Percentiles rank a stretch among this genome's conserved stretches.
phyloP scores from a whole-genome alignment of 768 basidiomycete species.

The Galerina marginata region DNA sequence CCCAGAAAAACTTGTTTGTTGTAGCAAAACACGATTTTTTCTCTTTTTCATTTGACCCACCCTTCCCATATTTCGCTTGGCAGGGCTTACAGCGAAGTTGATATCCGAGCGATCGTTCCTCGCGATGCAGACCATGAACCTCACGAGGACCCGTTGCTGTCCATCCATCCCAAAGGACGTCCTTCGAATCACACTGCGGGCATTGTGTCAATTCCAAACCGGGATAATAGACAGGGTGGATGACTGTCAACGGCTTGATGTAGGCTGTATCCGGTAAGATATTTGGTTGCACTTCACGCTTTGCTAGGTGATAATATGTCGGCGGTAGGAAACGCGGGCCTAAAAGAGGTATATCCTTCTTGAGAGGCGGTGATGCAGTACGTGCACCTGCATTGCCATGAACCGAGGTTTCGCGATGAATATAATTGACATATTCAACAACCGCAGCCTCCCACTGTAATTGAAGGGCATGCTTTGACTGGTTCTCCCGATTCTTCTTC shows the following conservation, averaged over 20 bases:
- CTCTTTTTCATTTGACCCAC: not conserved
- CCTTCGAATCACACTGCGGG: slow-evolving; percentile 4
- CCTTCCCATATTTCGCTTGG: not conserved
- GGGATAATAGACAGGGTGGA: slow-evolving; percentile 9
- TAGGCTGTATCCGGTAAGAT: slow-evolving; percentile 5
- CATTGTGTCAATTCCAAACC: not conserved
- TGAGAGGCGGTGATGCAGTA: not conserved
- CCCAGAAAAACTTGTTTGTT: slow-evolving; percentile 3
- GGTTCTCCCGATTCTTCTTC: slow-evolving; percentile 5
- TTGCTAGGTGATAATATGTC: slow-evolving; percentile 2
- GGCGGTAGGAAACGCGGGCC: slow-evolving; percentile 10
- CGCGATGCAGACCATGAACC: not conserved
- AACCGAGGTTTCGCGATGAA: not conserved
- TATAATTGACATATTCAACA: slow-evolving; percentile 12
- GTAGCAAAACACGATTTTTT: slow-evolving; percentile 10
- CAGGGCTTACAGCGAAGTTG: not conserved
- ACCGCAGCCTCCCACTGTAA: slow-evolving; percentile 13
- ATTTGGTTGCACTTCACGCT: not conserved
- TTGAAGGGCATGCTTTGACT: not conserved
- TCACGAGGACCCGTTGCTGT: not conserved
- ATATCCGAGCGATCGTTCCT: slow-evolving; percentile 10
- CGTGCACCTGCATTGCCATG: slow-evolving; percentile 8
- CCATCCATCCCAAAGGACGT: slow-evolving; percentile 8
- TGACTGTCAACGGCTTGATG: slow-evolving; percentile 1
- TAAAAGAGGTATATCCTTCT: slow-evolving; percentile 2